Evolutionary conservation across 1,139 yeast genomes (phyloP).

Genomic region (Zygosaccharomyces sapae): DNA sequence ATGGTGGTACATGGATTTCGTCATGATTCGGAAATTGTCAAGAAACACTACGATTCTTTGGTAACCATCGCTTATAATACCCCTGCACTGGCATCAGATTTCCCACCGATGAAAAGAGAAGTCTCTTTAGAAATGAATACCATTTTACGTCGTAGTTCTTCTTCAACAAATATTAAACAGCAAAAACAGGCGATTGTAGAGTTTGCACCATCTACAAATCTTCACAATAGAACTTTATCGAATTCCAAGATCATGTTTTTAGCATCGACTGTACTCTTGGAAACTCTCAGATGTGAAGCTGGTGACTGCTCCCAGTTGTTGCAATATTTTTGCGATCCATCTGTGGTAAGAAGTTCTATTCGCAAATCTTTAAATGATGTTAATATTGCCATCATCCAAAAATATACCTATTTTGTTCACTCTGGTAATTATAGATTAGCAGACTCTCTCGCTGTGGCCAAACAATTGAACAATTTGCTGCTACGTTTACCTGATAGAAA

Average conservation of each 20-base stretch:
- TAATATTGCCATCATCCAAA: constrained; percentile 55
- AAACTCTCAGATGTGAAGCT: constrained; percentile 67
- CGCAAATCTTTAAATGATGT: constrained; percentile 66
- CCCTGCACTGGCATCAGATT: constrained; percentile 89
- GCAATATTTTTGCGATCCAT: constrained; percentile 81
- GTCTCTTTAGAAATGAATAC: constrained; percentile 90
- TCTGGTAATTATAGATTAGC: constrained; percentile 39
- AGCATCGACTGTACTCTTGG: constrained; percentile 76
- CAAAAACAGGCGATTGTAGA: constrained; percentile 55
- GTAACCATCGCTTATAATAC: constrained; percentile 77
- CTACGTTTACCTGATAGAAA: constrained; percentile 75
- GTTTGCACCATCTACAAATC: constrained; percentile 34
- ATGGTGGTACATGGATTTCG: constrained; percentile 88
- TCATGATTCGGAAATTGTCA: constrained; percentile 53
- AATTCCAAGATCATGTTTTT: constrained; percentile 84
- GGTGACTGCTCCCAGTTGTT: constrained; percentile 79
- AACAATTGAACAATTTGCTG: constrained; percentile 65
- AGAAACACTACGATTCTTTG: constrained; percentile 46
- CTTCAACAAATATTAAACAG: constrained; percentile 73
- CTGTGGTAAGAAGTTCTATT: constrained; percentile 57
- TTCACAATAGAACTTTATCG: constrained; percentile 46
- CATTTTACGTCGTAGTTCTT: constrained; percentile 83
- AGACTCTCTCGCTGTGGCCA: constrained; percentile 58
- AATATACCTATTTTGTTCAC: constrained; percentile 44
- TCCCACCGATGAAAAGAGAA: constrained; percentile 81